phyloP scores from a whole-genome alignment of 2,329 filamentous ascomycete genomes.

The Xylariales sp. region DNA sequence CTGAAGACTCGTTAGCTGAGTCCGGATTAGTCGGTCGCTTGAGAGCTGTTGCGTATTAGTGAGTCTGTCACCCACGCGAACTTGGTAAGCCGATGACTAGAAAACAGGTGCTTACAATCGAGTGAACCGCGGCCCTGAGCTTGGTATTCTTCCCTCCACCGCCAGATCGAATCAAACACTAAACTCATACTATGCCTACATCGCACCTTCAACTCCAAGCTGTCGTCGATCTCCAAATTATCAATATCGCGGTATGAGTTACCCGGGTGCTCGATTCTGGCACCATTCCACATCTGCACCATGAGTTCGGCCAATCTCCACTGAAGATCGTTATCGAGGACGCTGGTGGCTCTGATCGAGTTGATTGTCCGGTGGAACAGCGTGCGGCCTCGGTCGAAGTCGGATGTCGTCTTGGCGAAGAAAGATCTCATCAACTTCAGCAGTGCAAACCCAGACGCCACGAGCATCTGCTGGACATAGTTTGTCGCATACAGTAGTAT shows the following conservation, averaged over 20 bases:
- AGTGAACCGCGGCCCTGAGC: slow-evolving; percentile 64
- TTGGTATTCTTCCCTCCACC: slow-evolving; percentile 77
- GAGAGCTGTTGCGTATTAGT: slow-evolving; percentile 51
- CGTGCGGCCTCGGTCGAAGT: slow-evolving; percentile 60
- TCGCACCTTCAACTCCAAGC: slow-evolving; percentile 73
- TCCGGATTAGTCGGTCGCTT: slow-evolving; percentile 86
- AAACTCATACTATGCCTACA: slow-evolving; percentile 82
- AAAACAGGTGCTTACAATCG: slow-evolving; percentile 53
- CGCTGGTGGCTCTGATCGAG: slow-evolving; percentile 67
- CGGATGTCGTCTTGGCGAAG: slow-evolving; percentile 69
- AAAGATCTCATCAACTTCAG: slow-evolving; percentile 75
- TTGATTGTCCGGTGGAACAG: slow-evolving; percentile 69
- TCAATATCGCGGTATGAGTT: slow-evolving; percentile 46
- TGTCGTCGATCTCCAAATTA: slow-evolving; percentile 57
- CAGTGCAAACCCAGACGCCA: slow-evolving; percentile 73
- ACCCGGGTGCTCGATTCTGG: slow-evolving; percentile 46
- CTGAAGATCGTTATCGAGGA: slow-evolving; percentile 73
- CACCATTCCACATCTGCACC: slow-evolving; percentile 79
- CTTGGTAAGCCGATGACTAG: slow-evolving; percentile 12
- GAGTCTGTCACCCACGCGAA: slow-evolving; percentile 22
- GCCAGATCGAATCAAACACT: slow-evolving; percentile 80
- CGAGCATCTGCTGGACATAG: slow-evolving; percentile 80
- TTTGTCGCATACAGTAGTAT: slow-evolving; percentile 65
- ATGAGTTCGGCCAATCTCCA: slow-evolving; percentile 80
- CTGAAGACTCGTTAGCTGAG: slow-evolving; percentile 68